Conservation (phyloP, 352 stramenopile species). For the Phytophthora tentaculata region DNA sequence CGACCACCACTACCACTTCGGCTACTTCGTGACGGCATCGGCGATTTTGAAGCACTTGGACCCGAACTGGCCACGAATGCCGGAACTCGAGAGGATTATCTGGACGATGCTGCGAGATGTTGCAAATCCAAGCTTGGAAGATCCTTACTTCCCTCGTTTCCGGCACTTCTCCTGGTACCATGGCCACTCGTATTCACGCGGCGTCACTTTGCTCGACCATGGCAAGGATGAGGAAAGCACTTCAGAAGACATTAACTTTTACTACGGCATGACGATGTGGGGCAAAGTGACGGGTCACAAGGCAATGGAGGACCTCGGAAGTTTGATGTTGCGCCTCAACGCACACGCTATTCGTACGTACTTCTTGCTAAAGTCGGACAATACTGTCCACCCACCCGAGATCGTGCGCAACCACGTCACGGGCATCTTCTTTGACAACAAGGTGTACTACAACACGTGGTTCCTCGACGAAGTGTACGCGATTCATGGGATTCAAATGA, state of each 20-base stretch:
- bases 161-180: slow-evolving; percentile 80
- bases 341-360: slow-evolving; percentile 68
- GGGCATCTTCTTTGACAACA: slow-evolving; percentile 82
- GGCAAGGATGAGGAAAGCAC: slow-evolving; percentile 81
- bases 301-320: slow-evolving; percentile 65
- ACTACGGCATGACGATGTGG: slow-evolving; percentile 82
- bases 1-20: slow-evolving; percentile 85
- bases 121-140: slow-evolving; percentile 58
- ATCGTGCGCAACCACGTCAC: slow-evolving; percentile 77
- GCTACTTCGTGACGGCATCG: slow-evolving; percentile 70
- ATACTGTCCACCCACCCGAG: slow-evolving; percentile 63
- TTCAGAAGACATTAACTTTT: slow-evolving; percentile 83
- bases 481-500: slow-evolving; percentile 86
- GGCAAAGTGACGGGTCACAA: slow-evolving; percentile 61
- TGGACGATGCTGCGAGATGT: slow-evolving; percentile 76
- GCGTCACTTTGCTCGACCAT: slow-evolving; percentile 56
- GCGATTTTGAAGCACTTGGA: slow-evolving; percentile 71
- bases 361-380: slow-evolving; percentile 70
- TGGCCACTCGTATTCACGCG: slow-evolving; percentile 78
- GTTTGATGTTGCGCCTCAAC: slow-evolving; percentile 74
- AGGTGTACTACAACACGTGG: slow-evolving; percentile 77
- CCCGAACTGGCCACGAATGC: slow-evolving; percentile 59
- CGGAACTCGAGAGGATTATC: slow-evolving; percentile 55
- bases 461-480: slow-evolving; percentile 68
- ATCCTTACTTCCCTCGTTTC: slow-evolving; percentile 70